phyloP scores from a whole-genome alignment of 164 flowering plant species.

The Berberis thunbergii region DNA sequence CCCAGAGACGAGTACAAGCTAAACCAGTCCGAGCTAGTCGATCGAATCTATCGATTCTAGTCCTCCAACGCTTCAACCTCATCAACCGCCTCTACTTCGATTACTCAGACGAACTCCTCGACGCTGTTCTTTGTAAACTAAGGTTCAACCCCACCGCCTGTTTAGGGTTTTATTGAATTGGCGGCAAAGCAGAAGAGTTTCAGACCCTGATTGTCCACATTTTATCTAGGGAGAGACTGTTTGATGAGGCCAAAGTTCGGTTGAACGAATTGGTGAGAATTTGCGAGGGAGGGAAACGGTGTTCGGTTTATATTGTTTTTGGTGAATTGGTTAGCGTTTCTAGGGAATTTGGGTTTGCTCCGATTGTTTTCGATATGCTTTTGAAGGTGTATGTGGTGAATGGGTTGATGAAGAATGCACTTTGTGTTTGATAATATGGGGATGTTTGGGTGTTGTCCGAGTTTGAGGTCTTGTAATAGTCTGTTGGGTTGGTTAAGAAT shows the following conservation, averaged over 20 bases:
- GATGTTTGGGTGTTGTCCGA: slow-evolving; percentile 51
- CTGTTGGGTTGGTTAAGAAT: slow-evolving; percentile 55
- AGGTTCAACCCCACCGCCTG: slow-evolving; percentile 44
- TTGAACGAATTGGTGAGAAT: slow-evolving; percentile 40
- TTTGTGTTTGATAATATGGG: slow-evolving; percentile 88
- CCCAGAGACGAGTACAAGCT: slow-evolving; percentile 39
- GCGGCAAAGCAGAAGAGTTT: slow-evolving; percentile 44
- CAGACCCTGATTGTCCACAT: slow-evolving; percentile 69
- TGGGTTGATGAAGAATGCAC: slow-evolving; percentile 23
- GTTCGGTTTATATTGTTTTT: slow-evolving; percentile 26
- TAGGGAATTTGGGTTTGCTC: slow-evolving; percentile 57
- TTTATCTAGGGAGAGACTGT: slow-evolving; percentile 52
- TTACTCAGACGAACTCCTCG: slow-evolving; percentile 56
- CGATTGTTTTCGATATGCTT: slow-evolving; percentile 78
- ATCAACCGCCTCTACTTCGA: slow-evolving; percentile 27
- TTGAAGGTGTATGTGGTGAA: slow-evolving; percentile 58
- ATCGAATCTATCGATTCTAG: slow-evolving; percentile 54
- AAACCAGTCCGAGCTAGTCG: slow-evolving; percentile 31
- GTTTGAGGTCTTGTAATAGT: slow-evolving; percentile 73
- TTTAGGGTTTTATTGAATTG: slow-evolving; percentile 42
- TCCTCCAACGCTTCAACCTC: slow-evolving; percentile 33
- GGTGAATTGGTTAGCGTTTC: slow-evolving; percentile 52
- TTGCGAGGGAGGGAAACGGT: slow-evolving; percentile 13
- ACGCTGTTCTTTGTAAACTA: slow-evolving; percentile 48
- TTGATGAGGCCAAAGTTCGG: slow-evolving; percentile 40